Evolutionary conservation across 441 rosid species (phyloP).

Genomic region (Adansonia madagascariensis): DNA sequence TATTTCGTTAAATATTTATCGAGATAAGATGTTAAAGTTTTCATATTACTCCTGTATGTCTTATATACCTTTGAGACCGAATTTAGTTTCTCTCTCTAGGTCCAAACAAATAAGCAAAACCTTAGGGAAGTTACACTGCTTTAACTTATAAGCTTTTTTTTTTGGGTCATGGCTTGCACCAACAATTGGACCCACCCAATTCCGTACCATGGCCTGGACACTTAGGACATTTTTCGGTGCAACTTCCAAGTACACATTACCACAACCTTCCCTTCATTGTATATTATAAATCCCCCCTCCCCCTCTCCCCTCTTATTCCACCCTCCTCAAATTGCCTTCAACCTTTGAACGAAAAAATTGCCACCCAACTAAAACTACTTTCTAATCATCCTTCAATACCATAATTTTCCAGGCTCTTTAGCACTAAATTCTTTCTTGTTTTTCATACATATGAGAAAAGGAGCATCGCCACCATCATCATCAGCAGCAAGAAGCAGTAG

Average conservation of each 20-base stretch:
- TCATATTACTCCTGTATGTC: too few relatives aligned
- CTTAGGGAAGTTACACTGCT: too few relatives aligned
- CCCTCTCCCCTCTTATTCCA: neutral
- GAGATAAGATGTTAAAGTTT: too few relatives aligned
- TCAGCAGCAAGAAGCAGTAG: too few relatives aligned
- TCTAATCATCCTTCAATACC: neutral
- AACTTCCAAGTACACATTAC: constrained; percentile 31
- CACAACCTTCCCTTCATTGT: neutral
- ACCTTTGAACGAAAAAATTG: too few relatives aligned
- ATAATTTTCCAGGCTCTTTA: neutral
- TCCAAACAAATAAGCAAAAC: too few relatives aligned
- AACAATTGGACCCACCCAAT: constrained; percentile 7
- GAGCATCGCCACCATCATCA: neutral
- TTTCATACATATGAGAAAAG: constrained; percentile 51
- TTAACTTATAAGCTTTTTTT: too few relatives aligned
- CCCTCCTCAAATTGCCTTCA: neutral
- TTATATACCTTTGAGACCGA: too few relatives aligned
- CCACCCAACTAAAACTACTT: too few relatives aligned
- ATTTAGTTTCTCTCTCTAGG: too few relatives aligned
- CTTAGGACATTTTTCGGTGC: constrained; percentile 15
- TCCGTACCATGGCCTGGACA: constrained; percentile 48
- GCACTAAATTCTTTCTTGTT: neutral
- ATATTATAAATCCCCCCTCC: neutral
- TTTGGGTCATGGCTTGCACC: neutral
- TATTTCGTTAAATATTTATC: too few relatives aligned